Base-by-base conservation (phyloP, 305 asterid species). In the Ajuga reptans region DNA sequence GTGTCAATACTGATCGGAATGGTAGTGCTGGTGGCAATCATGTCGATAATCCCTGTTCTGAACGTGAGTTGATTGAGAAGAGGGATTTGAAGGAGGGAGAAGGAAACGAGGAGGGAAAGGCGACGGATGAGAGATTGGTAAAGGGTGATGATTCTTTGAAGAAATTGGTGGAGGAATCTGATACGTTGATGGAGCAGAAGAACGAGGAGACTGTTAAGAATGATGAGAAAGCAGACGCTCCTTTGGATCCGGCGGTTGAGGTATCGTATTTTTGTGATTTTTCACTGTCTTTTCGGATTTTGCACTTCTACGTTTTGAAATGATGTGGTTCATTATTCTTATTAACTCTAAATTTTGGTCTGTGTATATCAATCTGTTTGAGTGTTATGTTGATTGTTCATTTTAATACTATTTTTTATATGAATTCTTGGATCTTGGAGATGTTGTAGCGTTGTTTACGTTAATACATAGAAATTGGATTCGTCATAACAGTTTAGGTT, bases 81-180 rank as follows among this genome's bases (percentile, higher is more conserved):
- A 77, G 67, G 51, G 78, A 73, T 33, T 54, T 69, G 51, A 73
- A 73, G 77, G 73, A 69, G 36, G 73, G 55, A 45, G 84, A 75
- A 57, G 80, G 24, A 72, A 77, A 9, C 21, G 76, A 70, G 34
- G 77, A 34, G 46, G 72, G 33, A 33, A 75, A 67, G 53, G 75
- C 7, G 42, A 66, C 31, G 39, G 75, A 39, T 46, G 79, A 46
- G 56, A 53, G 71, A 57, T 75, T 18, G 39, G 63, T 24, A 0
- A 64, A 46, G 60, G 73, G 61, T 24, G 79, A 69, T 29, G 75
- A 71, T 53, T 34, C 65, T 41, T 37, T 60, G 76, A 71, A 51
- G 61, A 77, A 81, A 77, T 54, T 75, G 74, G 73, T 77, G 18
- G 82, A 74, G 74, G 75, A 58, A 50, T 29, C 77, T 72, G 85